phyloP scores from a whole-genome alignment of 2,329 filamentous ascomycete genomes.

The Podosphaera xanthii region DNA sequence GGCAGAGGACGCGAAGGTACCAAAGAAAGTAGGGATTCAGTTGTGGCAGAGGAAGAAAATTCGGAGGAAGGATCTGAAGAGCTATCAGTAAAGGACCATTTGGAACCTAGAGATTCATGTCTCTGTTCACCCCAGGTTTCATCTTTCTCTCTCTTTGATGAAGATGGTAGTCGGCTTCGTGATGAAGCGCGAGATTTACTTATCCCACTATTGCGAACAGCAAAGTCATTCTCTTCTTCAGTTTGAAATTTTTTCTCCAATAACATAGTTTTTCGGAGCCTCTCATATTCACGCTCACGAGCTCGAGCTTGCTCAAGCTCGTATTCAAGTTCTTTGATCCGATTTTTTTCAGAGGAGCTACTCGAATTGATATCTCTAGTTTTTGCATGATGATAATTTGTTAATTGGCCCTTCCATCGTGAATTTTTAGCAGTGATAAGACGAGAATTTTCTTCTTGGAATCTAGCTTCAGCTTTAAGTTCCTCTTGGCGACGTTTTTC shows the following conservation, averaged over 20 bases:
- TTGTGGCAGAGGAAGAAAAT: neutral
- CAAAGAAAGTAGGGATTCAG: neutral
- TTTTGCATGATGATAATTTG: slow-evolving; percentile 68
- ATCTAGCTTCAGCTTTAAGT: slow-evolving; percentile 41
- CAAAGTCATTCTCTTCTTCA: slow-evolving; percentile 14
- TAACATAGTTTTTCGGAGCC: slow-evolving; percentile 27
- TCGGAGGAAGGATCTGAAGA: neutral
- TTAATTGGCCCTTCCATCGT: slow-evolving; percentile 57
- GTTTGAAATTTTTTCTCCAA: slow-evolving; percentile 6
- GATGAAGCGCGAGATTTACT: slow-evolving; percentile 5
- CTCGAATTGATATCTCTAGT: slow-evolving; percentile 24
- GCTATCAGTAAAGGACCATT: neutral
- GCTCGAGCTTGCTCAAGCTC: slow-evolving; percentile 45
- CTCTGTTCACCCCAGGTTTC: slow-evolving; percentile 27
- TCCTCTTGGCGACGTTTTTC: slow-evolving; percentile 50
- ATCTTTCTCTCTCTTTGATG: slow-evolving; percentile 16
- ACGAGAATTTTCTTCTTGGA: slow-evolving; percentile 41
- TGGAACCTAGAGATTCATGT: slow-evolving; percentile 22
- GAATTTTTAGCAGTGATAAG: slow-evolving; percentile 37
- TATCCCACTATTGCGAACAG: slow-evolving; percentile 12
- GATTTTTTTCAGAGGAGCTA: slow-evolving; percentile 31
- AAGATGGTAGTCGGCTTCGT: slow-evolving; percentile 11
- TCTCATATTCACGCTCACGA: slow-evolving; percentile 39
- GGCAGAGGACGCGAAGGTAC: slow-evolving; percentile 15
- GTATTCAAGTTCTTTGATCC: slow-evolving; percentile 60